These are phyloP conservation scores for Trichosporon sp. DNA, from an alignment of 1,284 basidiomycete genomes.

Conservation along the genomic window DNA sequence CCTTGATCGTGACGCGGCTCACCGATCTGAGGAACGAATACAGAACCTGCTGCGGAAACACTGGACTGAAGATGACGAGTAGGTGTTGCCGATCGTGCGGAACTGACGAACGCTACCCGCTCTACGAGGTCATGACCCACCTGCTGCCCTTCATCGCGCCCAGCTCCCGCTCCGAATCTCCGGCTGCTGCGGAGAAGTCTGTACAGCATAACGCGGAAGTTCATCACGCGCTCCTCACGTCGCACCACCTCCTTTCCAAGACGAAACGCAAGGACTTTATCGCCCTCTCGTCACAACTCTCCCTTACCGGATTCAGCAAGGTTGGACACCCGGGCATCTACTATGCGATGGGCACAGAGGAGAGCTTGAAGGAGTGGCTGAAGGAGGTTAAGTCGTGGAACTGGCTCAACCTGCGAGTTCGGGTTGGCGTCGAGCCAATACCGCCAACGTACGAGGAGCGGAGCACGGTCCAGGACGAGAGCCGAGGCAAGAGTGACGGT, in stretches of 20 bases:
- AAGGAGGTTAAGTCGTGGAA: slow-evolving; percentile 72
- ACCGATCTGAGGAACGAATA: slow-evolving; percentile 62
- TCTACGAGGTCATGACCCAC: slow-evolving; percentile 66
- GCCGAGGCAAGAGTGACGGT: slow-evolving; percentile 36
- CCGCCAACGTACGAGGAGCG: slow-evolving; percentile 28
- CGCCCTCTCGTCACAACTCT: slow-evolving; percentile 64
- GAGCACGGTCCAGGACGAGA: slow-evolving; percentile 53
- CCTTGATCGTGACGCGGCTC: slow-evolving; percentile 42
- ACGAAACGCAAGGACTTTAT: slow-evolving; percentile 68
- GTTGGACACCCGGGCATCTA: slow-evolving; percentile 73
- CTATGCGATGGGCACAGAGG: slow-evolving; percentile 65
- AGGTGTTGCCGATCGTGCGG: slow-evolving; percentile 57
- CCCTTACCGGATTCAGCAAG: slow-evolving; percentile 69
- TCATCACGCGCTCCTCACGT: slow-evolving; percentile 68
- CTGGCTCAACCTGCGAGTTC: slow-evolving; percentile 70
- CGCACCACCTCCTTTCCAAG: slow-evolving; percentile 71
- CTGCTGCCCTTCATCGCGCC: slow-evolving; percentile 63
- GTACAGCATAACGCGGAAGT: too few relatives aligned
- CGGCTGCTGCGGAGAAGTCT: background rate
- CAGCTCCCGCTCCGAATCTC: slow-evolving; percentile 23
- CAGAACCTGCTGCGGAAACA: slow-evolving; percentile 54
- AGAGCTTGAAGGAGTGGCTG: slow-evolving; percentile 67
- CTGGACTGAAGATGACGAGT: slow-evolving; percentile 59
- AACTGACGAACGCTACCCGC: slow-evolving; percentile 61
- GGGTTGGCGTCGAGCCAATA: slow-evolving; percentile 57